These are phyloP conservation scores for Coprinopsis cinerea DNA, from an alignment of 768 basidiomycete species.

Conservation along the genomic window DNA sequence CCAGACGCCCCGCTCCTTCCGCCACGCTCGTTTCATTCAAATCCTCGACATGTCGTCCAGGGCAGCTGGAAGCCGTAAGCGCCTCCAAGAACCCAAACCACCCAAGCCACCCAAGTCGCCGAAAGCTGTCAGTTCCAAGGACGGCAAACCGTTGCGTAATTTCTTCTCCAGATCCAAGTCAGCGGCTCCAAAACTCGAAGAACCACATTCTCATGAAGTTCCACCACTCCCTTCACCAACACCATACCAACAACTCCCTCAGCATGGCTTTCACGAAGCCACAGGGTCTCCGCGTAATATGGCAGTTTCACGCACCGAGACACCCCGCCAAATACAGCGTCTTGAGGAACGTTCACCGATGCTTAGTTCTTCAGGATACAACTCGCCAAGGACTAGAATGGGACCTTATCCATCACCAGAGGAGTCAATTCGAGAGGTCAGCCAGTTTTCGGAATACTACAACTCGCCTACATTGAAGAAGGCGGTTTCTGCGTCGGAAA, in stretches of 20 bases:
- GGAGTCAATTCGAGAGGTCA: not conserved
- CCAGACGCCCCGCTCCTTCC: not conserved
- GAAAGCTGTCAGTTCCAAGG: too few species aligned
- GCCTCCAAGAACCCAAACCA: slow-evolving; percentile 11
- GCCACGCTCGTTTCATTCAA: not conserved
- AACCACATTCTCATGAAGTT: not conserved
- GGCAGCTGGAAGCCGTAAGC: slow-evolving; percentile 22
- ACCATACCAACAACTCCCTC: not conserved
- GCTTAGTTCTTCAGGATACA: not conserved
- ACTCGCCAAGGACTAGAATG: not conserved
- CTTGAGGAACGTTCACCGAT: not conserved
- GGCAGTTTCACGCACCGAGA: slow-evolving; percentile 2
- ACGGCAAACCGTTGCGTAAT: slow-evolving; percentile 8
- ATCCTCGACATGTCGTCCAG: slow-evolving; percentile 21
- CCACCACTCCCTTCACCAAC: not conserved
- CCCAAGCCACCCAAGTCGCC: not conserved
- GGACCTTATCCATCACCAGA: slow-evolving; percentile 7
- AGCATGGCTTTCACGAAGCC: not conserved
- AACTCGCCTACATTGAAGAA: not conserved
- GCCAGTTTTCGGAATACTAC: not conserved
- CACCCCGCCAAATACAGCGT: not conserved
- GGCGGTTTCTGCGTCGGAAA: slow-evolving; percentile 5
- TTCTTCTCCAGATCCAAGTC: slow-evolving; percentile 11
- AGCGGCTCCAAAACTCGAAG: not conserved
- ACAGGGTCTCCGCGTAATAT: not conserved